These are phyloP conservation scores for Hypoxylon crocopeplum DNA, from an alignment of 495 filamentous ascomycete genomes.

Conservation along the genomic window DNA sequence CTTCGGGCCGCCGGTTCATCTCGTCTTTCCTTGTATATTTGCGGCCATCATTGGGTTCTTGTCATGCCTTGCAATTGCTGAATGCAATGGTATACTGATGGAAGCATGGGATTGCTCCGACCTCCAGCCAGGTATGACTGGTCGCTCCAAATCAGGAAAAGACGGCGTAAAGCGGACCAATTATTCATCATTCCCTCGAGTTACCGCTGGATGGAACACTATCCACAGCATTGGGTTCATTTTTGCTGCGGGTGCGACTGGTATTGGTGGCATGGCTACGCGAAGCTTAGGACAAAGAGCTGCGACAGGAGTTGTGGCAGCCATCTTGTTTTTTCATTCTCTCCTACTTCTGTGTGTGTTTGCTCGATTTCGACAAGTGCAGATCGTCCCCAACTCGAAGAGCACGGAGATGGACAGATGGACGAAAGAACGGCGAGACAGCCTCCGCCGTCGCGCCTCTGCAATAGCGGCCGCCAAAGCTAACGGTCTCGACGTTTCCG, in stretches of 20 bases:
- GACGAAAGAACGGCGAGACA: conserved; percentile 50
- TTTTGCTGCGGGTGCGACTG: conserved; percentile 68
- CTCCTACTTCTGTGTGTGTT: conserved; percentile 65
- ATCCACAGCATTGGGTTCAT: conserved; percentile 71
- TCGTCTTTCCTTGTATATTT: conserved; percentile 68
- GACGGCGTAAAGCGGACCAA: conserved; percentile 57
- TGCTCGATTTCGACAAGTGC: conserved; percentile 66
- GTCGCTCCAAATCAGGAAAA: conserved; percentile 57
- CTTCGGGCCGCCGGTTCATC: conserved; percentile 61
- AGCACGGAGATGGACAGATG: conserved; percentile 58
- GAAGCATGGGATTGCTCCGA: conserved; percentile 81
- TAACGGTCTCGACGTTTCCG: conserved; percentile 46
- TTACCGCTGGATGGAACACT: conserved; percentile 73
- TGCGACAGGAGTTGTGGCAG: conserved; percentile 68
- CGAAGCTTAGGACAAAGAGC: conserved; percentile 68
- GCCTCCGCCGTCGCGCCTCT: conserved; percentile 45
- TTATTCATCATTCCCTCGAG: conserved; percentile 72
- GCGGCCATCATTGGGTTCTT: conserved; percentile 71
- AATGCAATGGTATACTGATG: conserved; percentile 80
- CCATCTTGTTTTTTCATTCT: conserved; percentile 66
- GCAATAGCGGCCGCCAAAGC: conserved; percentile 44
- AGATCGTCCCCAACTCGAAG: conserved; percentile 67
- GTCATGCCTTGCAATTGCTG: conserved; percentile 73
- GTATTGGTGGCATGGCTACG: conserved; percentile 64
- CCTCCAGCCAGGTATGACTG: conserved; percentile 66